Evolutionary conservation across 2,329 filamentous ascomycete genomes (phyloP), one percentile per base, ranked within the genome.

Genomic region (Meredithiella fracta): DNA sequence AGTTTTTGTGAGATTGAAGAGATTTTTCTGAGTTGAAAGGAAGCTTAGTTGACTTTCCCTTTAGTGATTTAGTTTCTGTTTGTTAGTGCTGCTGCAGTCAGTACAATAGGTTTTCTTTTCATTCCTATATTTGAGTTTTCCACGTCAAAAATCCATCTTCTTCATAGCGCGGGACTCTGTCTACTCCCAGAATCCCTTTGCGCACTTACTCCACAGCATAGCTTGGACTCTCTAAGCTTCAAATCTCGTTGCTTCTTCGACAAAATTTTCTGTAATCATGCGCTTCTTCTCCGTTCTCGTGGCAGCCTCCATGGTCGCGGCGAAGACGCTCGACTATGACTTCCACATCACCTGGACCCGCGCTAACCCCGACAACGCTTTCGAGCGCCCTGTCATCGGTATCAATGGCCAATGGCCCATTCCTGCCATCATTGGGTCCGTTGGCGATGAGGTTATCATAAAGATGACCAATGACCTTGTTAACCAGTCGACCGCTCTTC

Each of bases 391-490:
- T n/a, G 77, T 78, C 2, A 86, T 91, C 64, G 85, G 83, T 49
- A 83, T 92, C 69, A 91, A 92, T 63, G 78, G 78, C 3, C 66
- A 82, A 68, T 88, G 85, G 83, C 86, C 86, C 1, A 75, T 85
- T 54, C 86, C 86, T 1, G 67, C 69, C 25, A 81, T 88, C 57
- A 73, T 77, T 53, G 82, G 77, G 38, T 74, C 74, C 51, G 69
- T 80, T 52, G 82, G 82, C 57, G 83, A 86, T 63, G 73, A 69
- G 22, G 61, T 84, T 53, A 64, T 83, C 58, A 69, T 83, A 59
- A 78, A 79, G 56, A 71, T 77, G 47, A 67, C 72, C 59, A 85
- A 85, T 64, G 67, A 70, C 22, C 70, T 85, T 4, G 77, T 76
- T 4, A 80, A 85, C 63, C 74, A 82, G 65, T 70, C 72, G 1